Percentiles rank a stretch among this genome's conserved stretches.
Evolutionary conservation across 305 asterid species (phyloP).

Genomic region (Andrographis paniculata): DNA sequence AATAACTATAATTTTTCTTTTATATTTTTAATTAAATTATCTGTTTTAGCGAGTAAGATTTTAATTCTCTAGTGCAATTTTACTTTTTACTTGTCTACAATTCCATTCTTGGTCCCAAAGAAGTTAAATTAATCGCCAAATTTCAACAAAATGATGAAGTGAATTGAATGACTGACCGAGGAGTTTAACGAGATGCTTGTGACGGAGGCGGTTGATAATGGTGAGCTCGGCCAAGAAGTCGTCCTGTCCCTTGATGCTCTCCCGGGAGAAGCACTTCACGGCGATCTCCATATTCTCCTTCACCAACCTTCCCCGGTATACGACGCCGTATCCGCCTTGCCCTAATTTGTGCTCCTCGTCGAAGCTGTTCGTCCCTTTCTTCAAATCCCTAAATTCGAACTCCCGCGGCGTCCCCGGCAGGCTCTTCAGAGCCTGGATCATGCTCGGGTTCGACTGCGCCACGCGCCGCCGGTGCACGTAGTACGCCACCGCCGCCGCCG

Average conservation of each 20-base stretch:
- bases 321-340: slow-evolving; percentile 88
- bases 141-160: neutral
- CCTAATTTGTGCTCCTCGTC: slow-evolving; percentile 78
- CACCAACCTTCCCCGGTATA: slow-evolving; percentile 48
- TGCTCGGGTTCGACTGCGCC: slow-evolving; percentile 25
- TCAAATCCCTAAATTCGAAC: slow-evolving; percentile 60
- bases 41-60: too few species aligned
- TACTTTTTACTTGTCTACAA: too few species aligned
- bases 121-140: too few species aligned
- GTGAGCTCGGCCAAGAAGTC: slow-evolving; percentile 97
- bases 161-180: slow-evolving; percentile 41
- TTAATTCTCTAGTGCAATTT: too few species aligned
- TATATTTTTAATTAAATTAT: too few species aligned
- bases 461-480: slow-evolving; percentile 26
- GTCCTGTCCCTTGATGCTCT: slow-evolving; percentile 71
- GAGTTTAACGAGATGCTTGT: slow-evolving; percentile 76
- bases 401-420: slow-evolving; percentile 84
- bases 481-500: slow-evolving; percentile 29
- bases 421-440: slow-evolving; percentile 57
- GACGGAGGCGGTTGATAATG: slow-evolving; percentile 84
- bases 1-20: too few species aligned
- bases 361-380: slow-evolving; percentile 66
- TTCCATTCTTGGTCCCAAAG: too few species aligned
- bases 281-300: slow-evolving; percentile 66
- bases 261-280: slow-evolving; percentile 82